Conservation (phyloP, 1,284 basidiomycete species). For the Puccinia sorghi region DNA sequence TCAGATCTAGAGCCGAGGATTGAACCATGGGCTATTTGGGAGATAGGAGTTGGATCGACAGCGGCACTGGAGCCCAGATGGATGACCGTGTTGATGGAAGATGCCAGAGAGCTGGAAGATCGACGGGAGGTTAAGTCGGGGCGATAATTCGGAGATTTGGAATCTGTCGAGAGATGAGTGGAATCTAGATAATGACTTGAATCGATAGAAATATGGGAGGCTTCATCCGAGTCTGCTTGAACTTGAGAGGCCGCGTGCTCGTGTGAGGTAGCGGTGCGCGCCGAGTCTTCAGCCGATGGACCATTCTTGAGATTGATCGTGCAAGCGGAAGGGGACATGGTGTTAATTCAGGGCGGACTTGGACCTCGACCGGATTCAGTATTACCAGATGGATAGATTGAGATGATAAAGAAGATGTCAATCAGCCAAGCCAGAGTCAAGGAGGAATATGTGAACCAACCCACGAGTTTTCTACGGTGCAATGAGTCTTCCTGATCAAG, state of each 20-base stretch:
- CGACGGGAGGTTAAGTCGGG: not conserved
- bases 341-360: not conserved
- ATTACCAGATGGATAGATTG: not conserved
- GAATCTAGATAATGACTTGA: not conserved
- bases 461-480: too few relatives aligned
- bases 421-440: not conserved
- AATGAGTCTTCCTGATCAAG: not conserved
- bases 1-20: slow-evolving; percentile 1
- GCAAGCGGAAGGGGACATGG: not conserved
- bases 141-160: not conserved
- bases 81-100: slow-evolving; percentile 17
- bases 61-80: slow-evolving; percentile 3
- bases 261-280: not conserved
- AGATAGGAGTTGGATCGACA: slow-evolving; percentile 1
- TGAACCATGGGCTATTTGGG: slow-evolving; percentile 4
- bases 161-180: not conserved
- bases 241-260: not conserved
- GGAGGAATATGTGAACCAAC: too few relatives aligned
- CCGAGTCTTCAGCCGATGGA: not conserved
- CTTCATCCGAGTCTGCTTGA: not conserved
- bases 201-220: not conserved
- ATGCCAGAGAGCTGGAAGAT: slow-evolving; percentile 20
- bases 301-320: not conserved
- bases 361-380: not conserved
- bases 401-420: not conserved